These are phyloP conservation scores for Hyaloscypha variabilis DNA, from an alignment of 495 filamentous ascomycete species.

Conservation along the genomic window DNA sequence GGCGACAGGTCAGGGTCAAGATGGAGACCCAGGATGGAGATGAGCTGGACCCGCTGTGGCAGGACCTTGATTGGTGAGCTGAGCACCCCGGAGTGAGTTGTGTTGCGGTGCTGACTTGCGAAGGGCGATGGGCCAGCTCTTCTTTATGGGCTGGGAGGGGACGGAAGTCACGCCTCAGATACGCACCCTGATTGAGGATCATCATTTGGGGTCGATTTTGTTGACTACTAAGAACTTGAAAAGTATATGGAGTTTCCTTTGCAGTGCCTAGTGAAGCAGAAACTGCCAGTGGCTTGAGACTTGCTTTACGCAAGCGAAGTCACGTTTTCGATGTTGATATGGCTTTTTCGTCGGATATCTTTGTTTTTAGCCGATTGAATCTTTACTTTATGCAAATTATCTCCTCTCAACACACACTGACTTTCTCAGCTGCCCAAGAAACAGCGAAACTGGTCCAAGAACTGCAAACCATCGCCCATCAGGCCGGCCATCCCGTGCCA, in stretches of 20 bases:
- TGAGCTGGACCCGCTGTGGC: slow-evolving; percentile 69
- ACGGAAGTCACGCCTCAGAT: slow-evolving; percentile 86
- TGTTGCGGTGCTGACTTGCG: slow-evolving; percentile 30
- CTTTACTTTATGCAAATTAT: not conserved
- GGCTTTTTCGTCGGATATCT: not conserved
- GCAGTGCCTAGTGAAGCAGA: not conserved
- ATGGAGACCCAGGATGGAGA: slow-evolving; percentile 31
- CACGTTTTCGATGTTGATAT: not conserved
- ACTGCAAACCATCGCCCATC: slow-evolving; percentile 82
- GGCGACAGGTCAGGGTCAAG: slow-evolving; percentile 18
- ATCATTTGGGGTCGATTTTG: slow-evolving; percentile 82
- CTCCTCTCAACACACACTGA: slow-evolving; percentile 20
- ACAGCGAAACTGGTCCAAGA: slow-evolving; percentile 81
- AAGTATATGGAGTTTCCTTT: slow-evolving; percentile 53
- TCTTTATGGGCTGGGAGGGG: slow-evolving; percentile 83
- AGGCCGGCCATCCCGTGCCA: slow-evolving; percentile 84
- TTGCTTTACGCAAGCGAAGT: not conserved
- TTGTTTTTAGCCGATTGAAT: not conserved
- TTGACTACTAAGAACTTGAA: slow-evolving; percentile 90
- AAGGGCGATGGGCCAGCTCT: slow-evolving; percentile 81
- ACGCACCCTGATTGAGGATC: slow-evolving; percentile 78
- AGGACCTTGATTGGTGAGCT: slow-evolving; percentile 64
- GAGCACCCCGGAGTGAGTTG: slow-evolving; percentile 1
- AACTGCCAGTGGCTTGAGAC: not conserved
- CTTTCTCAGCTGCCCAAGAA: slow-evolving; percentile 70